Evolutionary conservation across 805 yeast genomes (phyloP), one percentile per base, ranked within the genome.

Genomic region (Peterozyma toletana): DNA sequence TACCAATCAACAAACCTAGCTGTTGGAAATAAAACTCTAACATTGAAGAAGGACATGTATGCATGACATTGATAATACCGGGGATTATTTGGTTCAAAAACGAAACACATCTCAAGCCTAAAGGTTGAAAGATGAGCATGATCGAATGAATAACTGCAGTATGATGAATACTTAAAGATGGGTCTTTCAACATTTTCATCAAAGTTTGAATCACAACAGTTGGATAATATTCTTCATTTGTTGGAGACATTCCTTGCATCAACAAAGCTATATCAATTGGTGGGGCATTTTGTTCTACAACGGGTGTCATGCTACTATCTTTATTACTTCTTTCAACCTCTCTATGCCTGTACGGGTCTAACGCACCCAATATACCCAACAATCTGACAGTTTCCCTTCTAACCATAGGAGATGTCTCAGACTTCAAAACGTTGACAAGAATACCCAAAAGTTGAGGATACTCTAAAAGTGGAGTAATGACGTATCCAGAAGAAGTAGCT

Each of bases 291-390:
- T 86, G 91, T 50, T 86, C 95, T 1, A 77, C 83, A 3, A 63
- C 64, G 13, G 36, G 33, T 5, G 63, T 55, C 37, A 57, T 55
- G 6, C 63, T 57, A 30, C 29, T 31, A 33, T 61, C 64, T 38
- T 58, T 59, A 4, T 61, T 62, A 33, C 49, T 51, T 45, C 86
- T 81, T 57, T 90, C 98, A 9, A 90, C 86, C 53, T 88, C 96
- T 44, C 96, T 78, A 53, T 89, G 95, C 57, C 87, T 90, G 58
- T 91, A 93, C 1, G 99, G 99, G 62, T 93, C 99, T 39, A 93
- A 67, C 0, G 99, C 99, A 50, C 99, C 99, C 36, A 93, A 67
- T 31, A 90, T 89, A 57, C 99, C 99, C 45, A 93, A 68, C 18
- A 93, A 64, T 50, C 91, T 74, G 1, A 93, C 96, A 0, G 96